Conservation (phyloP, 2,329 filamentous ascomycete species). For the Cytospora piceicola region DNA sequence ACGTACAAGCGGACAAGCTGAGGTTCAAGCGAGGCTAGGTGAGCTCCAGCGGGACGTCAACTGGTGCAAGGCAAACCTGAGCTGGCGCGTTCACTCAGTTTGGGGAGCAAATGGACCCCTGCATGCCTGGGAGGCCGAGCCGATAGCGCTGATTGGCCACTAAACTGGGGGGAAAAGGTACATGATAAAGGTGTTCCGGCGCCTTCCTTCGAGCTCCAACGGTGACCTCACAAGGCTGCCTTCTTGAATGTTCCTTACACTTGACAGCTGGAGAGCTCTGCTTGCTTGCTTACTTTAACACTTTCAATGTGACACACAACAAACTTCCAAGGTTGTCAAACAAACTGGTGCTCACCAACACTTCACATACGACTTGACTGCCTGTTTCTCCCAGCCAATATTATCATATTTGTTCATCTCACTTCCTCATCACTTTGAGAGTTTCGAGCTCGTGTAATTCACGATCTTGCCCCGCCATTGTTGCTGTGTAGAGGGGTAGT, state of each 20-base stretch:
- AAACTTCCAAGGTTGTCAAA: background rate
- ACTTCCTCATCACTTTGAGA: background rate
- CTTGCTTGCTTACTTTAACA: background rate
- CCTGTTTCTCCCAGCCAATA: background rate
- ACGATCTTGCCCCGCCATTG: background rate
- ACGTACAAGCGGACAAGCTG: constrained; percentile 24
- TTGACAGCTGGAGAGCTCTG: background rate
- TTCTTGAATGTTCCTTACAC: constrained; percentile 8
- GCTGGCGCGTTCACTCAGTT: constrained; percentile 17
- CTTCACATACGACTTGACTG: background rate
- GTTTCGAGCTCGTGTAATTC: background rate
- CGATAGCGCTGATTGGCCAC: constrained; percentile 21
- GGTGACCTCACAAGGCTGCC: constrained; percentile 28
- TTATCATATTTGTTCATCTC: background rate
- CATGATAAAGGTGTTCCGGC: constrained; percentile 23
- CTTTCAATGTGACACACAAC: background rate
- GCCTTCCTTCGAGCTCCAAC: constrained; percentile 15
- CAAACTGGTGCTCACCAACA: background rate
- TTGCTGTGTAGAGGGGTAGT: background rate
- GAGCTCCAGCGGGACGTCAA: constrained; percentile 10
- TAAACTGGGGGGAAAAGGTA: background rate
- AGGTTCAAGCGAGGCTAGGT: constrained; percentile 29
- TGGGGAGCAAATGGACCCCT: constrained; percentile 7
- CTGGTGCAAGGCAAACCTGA: constrained; percentile 19
- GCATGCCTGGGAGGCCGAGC: background rate